Evolutionary conservation across 495 filamentous ascomycete species (phyloP).

Genomic region (Neurospora sp.): DNA sequence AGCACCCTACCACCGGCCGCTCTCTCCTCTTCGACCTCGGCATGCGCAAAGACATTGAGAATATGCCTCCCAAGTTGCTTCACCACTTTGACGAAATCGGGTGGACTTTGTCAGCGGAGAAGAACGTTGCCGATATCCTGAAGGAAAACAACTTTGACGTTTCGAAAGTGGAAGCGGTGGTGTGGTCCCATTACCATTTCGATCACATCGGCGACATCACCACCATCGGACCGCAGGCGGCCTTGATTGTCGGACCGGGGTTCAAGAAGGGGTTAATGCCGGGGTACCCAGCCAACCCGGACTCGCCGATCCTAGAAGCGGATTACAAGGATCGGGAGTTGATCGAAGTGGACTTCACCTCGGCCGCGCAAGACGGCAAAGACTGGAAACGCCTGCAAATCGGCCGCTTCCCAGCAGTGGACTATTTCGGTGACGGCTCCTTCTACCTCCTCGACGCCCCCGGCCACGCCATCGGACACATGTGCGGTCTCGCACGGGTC

Average conservation of each 20-base stretch:
- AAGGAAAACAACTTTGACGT: slow-evolving; percentile 34
- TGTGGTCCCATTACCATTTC: slow-evolving; percentile 52
- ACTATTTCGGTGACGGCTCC: slow-evolving; percentile 53
- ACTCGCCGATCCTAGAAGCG: slow-evolving; percentile 30
- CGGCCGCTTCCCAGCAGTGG: slow-evolving; percentile 41
- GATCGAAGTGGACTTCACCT: slow-evolving; percentile 35
- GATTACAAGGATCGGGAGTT: slow-evolving; percentile 33
- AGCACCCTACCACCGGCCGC: slow-evolving; percentile 32
- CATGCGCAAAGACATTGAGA: slow-evolving; percentile 40
- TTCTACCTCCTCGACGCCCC: slow-evolving; percentile 49
- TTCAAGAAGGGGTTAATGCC: slow-evolving; percentile 38
- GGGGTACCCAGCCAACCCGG: slow-evolving; percentile 38
- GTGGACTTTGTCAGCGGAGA: slow-evolving; percentile 28
- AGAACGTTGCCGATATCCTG: slow-evolving; percentile 42
- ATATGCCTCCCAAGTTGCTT: slow-evolving; percentile 28
- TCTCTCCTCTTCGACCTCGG: slow-evolving; percentile 52
- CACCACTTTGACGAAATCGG: slow-evolving; percentile 10
- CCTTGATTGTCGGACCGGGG: slow-evolving; percentile 48
- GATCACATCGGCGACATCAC: slow-evolving; percentile 51
- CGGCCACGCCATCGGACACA: slow-evolving; percentile 48
- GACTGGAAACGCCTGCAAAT: slow-evolving; percentile 24
- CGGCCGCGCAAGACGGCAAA: background rate
- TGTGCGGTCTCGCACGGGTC: slow-evolving; percentile 45
- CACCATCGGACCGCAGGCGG: slow-evolving; percentile 38
- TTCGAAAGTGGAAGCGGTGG: slow-evolving; percentile 42